Percentiles rank a stretch among this genome's conserved stretches.
Evolutionary conservation across 805 yeast species (phyloP).

Genomic region (Blastobotrys parvus): DNA sequence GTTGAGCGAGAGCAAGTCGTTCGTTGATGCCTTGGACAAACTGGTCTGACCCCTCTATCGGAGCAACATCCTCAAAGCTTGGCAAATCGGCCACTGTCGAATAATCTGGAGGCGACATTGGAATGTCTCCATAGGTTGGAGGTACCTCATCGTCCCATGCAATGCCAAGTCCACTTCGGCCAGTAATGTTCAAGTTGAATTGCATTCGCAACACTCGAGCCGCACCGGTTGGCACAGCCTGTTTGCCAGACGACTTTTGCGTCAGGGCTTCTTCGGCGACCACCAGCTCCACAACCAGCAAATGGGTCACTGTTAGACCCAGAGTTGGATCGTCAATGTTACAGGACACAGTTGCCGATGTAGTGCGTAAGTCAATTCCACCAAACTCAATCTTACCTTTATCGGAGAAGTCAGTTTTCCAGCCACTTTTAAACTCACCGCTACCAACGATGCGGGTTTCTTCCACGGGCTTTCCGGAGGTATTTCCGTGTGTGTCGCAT

Average conservation of each 20-base stretch:
- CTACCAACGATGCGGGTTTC: conserved; percentile 65
- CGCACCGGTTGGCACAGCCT: conserved; percentile 61
- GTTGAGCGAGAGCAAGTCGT: conserved; percentile 2
- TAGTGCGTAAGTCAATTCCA: conserved; percentile 25
- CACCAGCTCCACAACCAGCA: conserved; percentile 76
- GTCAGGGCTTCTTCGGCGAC: conserved; percentile 71
- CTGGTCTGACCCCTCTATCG: not conserved
- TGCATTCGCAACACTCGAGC: conserved; percentile 95
- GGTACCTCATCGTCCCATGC: conserved; percentile 99
- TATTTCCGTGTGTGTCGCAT: conserved; percentile 37
- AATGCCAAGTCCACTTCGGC: conserved; percentile 89
- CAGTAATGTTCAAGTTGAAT: conserved; percentile 74
- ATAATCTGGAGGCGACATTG: conserved; percentile 84
- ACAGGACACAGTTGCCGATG: conserved; percentile 54
- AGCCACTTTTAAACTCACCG: conserved; percentile 82
- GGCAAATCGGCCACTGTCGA: conserved; percentile 17
- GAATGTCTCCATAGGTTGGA: conserved; percentile 84
- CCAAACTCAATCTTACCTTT: conserved; percentile 68
- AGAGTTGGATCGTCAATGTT: conserved; percentile 74
- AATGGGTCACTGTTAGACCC: conserved; percentile 72
- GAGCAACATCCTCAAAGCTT: conserved; percentile 12
- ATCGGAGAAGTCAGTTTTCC: conserved; percentile 87
- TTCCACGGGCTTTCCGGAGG: conserved; percentile 38
- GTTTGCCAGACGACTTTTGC: conserved; percentile 19
- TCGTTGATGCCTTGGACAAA: conserved; percentile 14